These are phyloP conservation scores for Myriangium duriaei DNA, from an alignment of 2,329 filamentous ascomycete genomes.

Conservation along the genomic window DNA sequence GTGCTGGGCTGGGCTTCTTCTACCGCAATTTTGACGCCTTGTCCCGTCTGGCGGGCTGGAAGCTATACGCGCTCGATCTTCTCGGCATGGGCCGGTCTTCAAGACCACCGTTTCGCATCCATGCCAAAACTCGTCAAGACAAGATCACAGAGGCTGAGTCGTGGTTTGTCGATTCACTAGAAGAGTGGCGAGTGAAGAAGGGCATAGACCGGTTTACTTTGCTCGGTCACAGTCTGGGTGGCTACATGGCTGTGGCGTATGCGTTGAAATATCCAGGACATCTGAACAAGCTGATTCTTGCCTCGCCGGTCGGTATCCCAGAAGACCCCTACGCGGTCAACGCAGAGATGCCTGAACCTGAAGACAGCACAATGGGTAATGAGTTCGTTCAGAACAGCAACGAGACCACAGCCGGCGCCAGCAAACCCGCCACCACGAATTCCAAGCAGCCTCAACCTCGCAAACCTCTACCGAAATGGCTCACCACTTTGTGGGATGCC, in stretches of 20 bases:
- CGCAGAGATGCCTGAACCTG: conserved; percentile 66
- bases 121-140: conserved; percentile 64
- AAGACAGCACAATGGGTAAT: conserved; percentile 57
- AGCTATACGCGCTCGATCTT: conserved; percentile 86
- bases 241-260: conserved; percentile 90
- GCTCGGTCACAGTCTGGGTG: conserved; percentile 83
- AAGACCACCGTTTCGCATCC: conserved; percentile 71
- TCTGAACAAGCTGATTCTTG: conserved; percentile 90
- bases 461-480: conserved; percentile 65
- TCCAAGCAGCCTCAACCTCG: conserved; percentile 36
- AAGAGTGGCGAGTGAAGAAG: conserved; percentile 83
- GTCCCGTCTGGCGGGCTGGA: conserved; percentile 67
- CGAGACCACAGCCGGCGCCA: conserved; percentile 34
- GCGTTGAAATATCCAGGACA: conserved; percentile 91
- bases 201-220: conserved; percentile 91
- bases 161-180: conserved; percentile 92
- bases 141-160: conserved; percentile 82
- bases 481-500: conserved; percentile 90
- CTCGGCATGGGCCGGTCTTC: conserved; percentile 87
- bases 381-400: conserved; percentile 70
- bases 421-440: conserved; percentile 42
- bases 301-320: conserved; percentile 85
- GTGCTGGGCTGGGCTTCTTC: conserved; percentile 91
- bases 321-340: conserved; percentile 84
- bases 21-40: conserved; percentile 95